Conservation (phyloP, 2,329 filamentous ascomycete genomes). For the Pseudocercospora fuligena region DNA sequence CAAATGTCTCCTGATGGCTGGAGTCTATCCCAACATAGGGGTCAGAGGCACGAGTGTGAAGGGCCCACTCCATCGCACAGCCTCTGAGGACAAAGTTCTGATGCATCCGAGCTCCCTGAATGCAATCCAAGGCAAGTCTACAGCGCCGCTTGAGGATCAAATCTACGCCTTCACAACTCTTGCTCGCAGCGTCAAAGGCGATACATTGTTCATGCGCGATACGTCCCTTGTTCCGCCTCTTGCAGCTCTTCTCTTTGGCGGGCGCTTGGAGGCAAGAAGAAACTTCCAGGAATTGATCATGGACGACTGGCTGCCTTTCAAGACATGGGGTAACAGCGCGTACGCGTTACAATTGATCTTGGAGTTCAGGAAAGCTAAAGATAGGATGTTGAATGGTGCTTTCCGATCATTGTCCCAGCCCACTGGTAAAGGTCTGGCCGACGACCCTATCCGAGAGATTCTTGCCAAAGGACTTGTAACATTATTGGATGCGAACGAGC, state of each 20-base stretch:
- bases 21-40: conserved; percentile 53
- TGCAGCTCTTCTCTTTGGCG: conserved; percentile 39
- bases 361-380: conserved; percentile 44
- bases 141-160: conserved; percentile 13
- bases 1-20: conserved; percentile 53
- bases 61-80: conserved; percentile 34
- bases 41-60: conserved; percentile 31
- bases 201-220: conserved; percentile 36
- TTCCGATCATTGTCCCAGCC: conserved; percentile 32
- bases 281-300: conserved; percentile 34
- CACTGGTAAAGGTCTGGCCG: conserved; percentile 13
- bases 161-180: conserved; percentile 29
- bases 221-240: conserved; percentile 36
- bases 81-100: conserved; percentile 33
- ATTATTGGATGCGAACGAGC: conserved; percentile 20
- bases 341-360: conserved; percentile 38
- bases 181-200: conserved; percentile 20
- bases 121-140: conserved; percentile 7
- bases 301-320: conserved; percentile 45
- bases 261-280: conserved; percentile 31
- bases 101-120: conserved; percentile 40
- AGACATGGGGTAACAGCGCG: conserved; percentile 27
- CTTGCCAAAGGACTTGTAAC: conserved; percentile 30
- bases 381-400: conserved; percentile 37
- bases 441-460: conserved; percentile 29